Base-by-base conservation (phyloP, 164 flowering plant species). In the Piper longum region DNA sequence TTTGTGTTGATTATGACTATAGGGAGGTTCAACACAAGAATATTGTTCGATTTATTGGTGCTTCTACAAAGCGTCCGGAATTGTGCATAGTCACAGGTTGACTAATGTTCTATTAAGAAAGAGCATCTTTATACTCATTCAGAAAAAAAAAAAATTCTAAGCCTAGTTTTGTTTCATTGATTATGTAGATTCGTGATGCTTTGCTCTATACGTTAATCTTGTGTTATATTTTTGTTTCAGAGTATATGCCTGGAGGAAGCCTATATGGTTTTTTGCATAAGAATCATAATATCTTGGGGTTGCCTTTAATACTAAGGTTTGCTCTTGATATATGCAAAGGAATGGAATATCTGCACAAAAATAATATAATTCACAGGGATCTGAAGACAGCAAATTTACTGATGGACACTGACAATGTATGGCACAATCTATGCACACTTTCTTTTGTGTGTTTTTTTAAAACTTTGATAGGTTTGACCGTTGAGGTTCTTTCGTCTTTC, bases 221-320 rank as follows among this genome's bases (percentile, higher is more conserved):
- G 36, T 26, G 36, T 26, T 26, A 26, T 26, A 9, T 72, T 68
- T 61, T 60, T 75, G 45, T 72, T 82, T 81, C 83, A 93, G 99
- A 93, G 77, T 90, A 72, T 77, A 90, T 90, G 99, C 84, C 85
- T 58, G 95, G 97, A 61, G 99, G 99, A 61, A 93, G 96, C 79
- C 83, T 93, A 4, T 90, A 85, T 70, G 89, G 85, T 63, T 87
- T 81, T 70, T 70, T 93, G 81, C 99, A 88, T 43, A 87, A 80
- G 71, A 81, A 83, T 70, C 86, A 77, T 71, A 75, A 66, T 40
- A 66, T 70, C 62, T 69, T 90, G 81, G 81, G 75, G 74, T 80
- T 87, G 41, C 60, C 86, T 65, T 77, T 79, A 48, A 61, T 93
- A 74, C 77, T 93, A 71, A 86, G 79, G 76, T 90, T 85, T 78